These are phyloP conservation scores for Irpex sp. DNA, from an alignment of 1,284 basidiomycete genomes.

Conservation along the genomic window DNA sequence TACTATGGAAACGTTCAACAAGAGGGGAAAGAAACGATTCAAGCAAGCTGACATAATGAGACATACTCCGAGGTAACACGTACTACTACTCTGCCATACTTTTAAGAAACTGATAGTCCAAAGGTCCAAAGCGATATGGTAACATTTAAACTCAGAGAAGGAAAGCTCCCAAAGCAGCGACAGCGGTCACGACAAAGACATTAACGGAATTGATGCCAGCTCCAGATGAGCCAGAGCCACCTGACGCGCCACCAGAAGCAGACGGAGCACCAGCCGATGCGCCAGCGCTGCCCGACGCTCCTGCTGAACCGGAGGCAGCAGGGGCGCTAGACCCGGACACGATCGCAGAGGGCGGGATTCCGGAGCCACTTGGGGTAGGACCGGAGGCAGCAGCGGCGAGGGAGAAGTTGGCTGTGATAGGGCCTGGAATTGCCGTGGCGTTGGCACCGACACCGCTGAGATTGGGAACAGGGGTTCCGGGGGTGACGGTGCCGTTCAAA, in stretches of 20 bases:
- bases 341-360: neutral
- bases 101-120: no score
- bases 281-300: neutral
- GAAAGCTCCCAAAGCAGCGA: neutral
- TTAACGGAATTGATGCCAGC: neutral
- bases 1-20: no score
- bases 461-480: conserved; percentile 29
- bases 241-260: neutral
- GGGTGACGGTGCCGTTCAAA: conserved; percentile 19
- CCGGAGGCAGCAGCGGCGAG: neutral
- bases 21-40: no score
- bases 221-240: neutral
- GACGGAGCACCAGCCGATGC: neutral
- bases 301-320: neutral
- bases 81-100: no score
- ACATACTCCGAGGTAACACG: no score
- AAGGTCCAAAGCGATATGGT: no score
- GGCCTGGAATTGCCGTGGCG: conserved; percentile 37
- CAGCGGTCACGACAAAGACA: neutral
- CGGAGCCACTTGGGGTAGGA: neutral
- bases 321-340: neutral
- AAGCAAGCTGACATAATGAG: no score
- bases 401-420: conserved; percentile 16
- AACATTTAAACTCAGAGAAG: neutral
- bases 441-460: conserved; percentile 40